These are phyloP conservation scores for Micractinium conductrix DNA, from an alignment of 139 green algal species.

Conservation along the genomic window DNA sequence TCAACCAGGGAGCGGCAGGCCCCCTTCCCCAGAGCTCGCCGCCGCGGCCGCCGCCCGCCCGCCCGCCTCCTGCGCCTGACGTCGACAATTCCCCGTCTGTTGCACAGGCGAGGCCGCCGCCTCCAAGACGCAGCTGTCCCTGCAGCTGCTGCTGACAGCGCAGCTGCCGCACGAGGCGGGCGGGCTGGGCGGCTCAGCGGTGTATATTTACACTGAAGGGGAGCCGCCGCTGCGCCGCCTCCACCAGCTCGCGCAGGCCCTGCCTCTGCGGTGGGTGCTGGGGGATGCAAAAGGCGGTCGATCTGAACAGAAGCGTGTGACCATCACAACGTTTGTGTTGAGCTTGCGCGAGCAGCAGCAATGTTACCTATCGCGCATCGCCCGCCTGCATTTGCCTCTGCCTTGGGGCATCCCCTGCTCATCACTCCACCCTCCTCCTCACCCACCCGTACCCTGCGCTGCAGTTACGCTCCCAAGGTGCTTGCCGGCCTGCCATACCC, in stretches of 20 bases:
- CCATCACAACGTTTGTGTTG: too few species aligned
- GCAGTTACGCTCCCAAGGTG: constrained; percentile 27
- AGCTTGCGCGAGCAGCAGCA: neutral
- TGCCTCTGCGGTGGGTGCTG: constrained; percentile 13
- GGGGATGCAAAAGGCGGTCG: too few species aligned
- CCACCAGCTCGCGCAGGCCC: constrained; percentile 36
- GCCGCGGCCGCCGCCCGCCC: neutral
- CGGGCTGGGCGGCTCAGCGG: constrained; percentile 53
- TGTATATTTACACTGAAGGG: constrained; percentile 82
- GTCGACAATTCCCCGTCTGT: too few species aligned
- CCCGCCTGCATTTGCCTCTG: neutral
- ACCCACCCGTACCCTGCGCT: neutral
- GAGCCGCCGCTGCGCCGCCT: constrained; percentile 55
- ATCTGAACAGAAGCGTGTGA: too few species aligned
- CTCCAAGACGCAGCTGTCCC: constrained; percentile 70
- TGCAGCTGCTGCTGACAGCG: constrained; percentile 66
- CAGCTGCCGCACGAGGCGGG: constrained; percentile 46
- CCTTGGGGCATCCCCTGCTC: neutral
- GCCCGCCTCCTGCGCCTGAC: neutral
- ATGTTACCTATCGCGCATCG: neutral
- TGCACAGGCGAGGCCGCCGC: constrained; percentile 64
- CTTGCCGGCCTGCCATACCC: constrained; percentile 22
- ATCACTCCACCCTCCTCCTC: neutral
- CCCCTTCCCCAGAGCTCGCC: neutral
- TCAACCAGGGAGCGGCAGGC: neutral